phyloP scores from a whole-genome alignment of 371 early-diverging fungal species.

The Lichtheimia hyalospora region DNA sequence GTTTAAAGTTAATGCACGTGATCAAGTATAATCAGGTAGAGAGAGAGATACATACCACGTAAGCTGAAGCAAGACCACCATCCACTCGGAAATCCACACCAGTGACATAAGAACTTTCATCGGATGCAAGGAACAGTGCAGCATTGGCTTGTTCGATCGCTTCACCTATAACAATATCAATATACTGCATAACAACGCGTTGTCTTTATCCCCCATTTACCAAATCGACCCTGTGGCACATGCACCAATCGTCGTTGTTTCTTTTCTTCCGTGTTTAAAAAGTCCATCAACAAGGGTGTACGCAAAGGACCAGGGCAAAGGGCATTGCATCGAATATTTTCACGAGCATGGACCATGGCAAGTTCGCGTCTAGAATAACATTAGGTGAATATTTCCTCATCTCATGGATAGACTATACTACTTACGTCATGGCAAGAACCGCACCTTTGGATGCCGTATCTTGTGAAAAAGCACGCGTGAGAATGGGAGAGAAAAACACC shows the following conservation, averaged over 20 bases:
- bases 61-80: slow-evolving; percentile 83
- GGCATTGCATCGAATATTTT: slow-evolving; percentile 86
- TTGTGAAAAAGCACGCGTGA: slow-evolving; percentile 15
- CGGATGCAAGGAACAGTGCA: slow-evolving; percentile 81
- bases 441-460: slow-evolving; percentile 91
- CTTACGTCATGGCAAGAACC: slow-evolving; percentile 82
- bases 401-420: slow-evolving; percentile 3
- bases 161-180: slow-evolving; percentile 51
- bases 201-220: slow-evolving; percentile 28
- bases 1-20: not conserved
- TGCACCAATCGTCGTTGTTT: slow-evolving; percentile 81
- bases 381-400: not conserved
- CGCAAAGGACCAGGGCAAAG: slow-evolving; percentile 89
- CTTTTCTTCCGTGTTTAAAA: slow-evolving; percentile 85
- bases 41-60: slow-evolving; percentile 50
- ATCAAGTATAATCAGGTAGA: not conserved
- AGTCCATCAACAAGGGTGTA: slow-evolving; percentile 84
- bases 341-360: slow-evolving; percentile 86
- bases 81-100: slow-evolving; percentile 87
- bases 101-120: slow-evolving; percentile 81
- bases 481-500: not conserved
- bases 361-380: slow-evolving; percentile 65
- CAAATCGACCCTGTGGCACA: slow-evolving; percentile 87
- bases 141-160: slow-evolving; percentile 88
- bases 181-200: not conserved